These are phyloP conservation scores for Corchorus olitorius DNA, from an alignment of 345 rosid genomes.

Conservation along the genomic window DNA sequence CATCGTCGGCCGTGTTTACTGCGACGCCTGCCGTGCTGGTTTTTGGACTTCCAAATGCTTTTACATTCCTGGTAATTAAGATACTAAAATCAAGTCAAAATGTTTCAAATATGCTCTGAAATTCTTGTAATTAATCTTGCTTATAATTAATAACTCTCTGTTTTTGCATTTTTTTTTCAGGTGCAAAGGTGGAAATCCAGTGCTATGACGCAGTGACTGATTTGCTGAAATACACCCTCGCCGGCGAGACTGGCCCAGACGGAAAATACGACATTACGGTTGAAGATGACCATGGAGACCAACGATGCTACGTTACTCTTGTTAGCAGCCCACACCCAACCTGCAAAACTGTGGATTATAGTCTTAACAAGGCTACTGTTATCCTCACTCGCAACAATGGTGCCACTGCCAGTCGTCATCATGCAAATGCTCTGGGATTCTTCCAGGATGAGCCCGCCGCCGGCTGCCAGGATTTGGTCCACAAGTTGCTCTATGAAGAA, in stretches of 20 bases:
- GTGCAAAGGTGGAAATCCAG: constrained; percentile 53
- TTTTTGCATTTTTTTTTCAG: constrained; percentile 28
- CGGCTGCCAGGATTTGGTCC: constrained; percentile 50
- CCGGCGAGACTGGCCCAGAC: constrained; percentile 36
- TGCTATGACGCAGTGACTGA: constrained; percentile 49
- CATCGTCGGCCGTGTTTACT: constrained; percentile 58
- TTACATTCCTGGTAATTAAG: background rate
- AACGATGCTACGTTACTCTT: constrained; percentile 48
- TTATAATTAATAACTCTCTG: background rate
- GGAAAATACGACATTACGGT: constrained; percentile 56
- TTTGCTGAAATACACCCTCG: constrained; percentile 25
- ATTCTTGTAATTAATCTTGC: background rate
- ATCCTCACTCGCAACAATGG: constrained; percentile 73
- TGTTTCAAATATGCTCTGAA: background rate
- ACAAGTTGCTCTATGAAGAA: constrained; percentile 34
- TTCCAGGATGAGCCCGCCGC: constrained; percentile 36
- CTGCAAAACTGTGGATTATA: constrained; percentile 44
- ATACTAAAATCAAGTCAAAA: background rate
- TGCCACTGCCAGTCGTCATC: constrained; percentile 44
- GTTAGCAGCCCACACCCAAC: constrained; percentile 46
- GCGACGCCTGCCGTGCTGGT: constrained; percentile 26
- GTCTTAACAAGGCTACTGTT: constrained; percentile 49
- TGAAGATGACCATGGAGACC: constrained; percentile 58
- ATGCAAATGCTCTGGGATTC: constrained; percentile 71
- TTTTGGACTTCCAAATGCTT: constrained; percentile 10